These are phyloP conservation scores for Cyphellophora attinorum DNA, from an alignment of 2,329 filamentous ascomycete genomes.

Conservation along the genomic window DNA sequence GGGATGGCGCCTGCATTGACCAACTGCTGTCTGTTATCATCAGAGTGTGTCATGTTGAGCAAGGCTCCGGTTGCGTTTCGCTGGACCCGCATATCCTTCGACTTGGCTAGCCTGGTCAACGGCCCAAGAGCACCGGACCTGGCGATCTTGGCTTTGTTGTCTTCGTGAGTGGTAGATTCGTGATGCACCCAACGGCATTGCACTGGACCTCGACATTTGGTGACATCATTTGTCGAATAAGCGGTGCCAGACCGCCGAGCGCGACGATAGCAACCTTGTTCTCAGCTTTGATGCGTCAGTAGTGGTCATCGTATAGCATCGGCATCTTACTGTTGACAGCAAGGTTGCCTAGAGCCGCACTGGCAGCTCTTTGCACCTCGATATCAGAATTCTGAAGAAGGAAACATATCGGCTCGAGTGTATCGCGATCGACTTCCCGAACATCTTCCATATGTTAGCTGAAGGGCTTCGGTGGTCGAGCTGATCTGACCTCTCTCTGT, in stretches of 20 bases:
- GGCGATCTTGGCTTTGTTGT: slow-evolving; percentile 98
- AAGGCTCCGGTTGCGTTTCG: slow-evolving; percentile 92
- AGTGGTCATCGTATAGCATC: slow-evolving; percentile 4
- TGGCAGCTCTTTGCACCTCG: slow-evolving; percentile 92
- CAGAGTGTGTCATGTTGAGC: slow-evolving; percentile 98
- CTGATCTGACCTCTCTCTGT: slow-evolving; percentile 75
- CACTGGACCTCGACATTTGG: slow-evolving; percentile 97
- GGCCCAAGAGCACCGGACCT: slow-evolving; percentile 86
- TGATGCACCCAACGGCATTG: slow-evolving; percentile 98
- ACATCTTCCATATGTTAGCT: slow-evolving; percentile 57
- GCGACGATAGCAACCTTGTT: slow-evolving; percentile 97
- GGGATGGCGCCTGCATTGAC: slow-evolving; percentile 97
- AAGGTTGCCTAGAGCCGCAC: slow-evolving; percentile 88
- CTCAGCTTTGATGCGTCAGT: slow-evolving; percentile 60
- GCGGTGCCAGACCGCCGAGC: slow-evolving; percentile 76
- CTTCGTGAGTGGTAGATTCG: slow-evolving; percentile 93
- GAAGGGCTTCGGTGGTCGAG: not conserved
- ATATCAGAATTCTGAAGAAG: slow-evolving; percentile 91
- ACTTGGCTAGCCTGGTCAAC: slow-evolving; percentile 85
- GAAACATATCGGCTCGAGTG: slow-evolving; percentile 90
- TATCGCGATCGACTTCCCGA: slow-evolving; percentile 86
- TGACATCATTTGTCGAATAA: slow-evolving; percentile 98
- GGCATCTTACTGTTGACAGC: slow-evolving; percentile 79
- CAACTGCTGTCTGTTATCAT: slow-evolving; percentile 95
- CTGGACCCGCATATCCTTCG: slow-evolving; percentile 97